These are phyloP conservation scores for Bondarzewia mesenterica DNA, from an alignment of 1,284 basidiomycete species.

Conservation along the genomic window DNA sequence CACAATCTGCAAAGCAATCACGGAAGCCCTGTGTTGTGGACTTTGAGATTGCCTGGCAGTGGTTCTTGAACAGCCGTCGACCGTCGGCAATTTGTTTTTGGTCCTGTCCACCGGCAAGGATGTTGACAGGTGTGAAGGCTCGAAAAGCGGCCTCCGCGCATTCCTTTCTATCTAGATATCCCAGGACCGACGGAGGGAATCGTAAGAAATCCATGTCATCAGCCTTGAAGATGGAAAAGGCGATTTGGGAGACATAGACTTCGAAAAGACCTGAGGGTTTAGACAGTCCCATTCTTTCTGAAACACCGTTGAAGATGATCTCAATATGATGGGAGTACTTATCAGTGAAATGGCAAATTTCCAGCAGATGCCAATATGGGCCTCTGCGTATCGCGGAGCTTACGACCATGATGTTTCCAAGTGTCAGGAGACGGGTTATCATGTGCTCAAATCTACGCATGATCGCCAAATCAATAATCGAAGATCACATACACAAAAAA, in stretches of 20 bases:
- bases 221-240: constrained; percentile 46
- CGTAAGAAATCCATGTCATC: constrained; percentile 48
- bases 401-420: constrained; percentile 81
- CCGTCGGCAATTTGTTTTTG: constrained; percentile 29
- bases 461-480: constrained; percentile 5
- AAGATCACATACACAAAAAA: constrained; percentile 7
- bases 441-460: constrained; percentile 62
- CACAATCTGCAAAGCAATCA: constrained; percentile 64
- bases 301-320: constrained; percentile 54
- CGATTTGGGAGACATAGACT: constrained; percentile 74
- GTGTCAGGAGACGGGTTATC: constrained; percentile 69
- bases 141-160: constrained; percentile 55
- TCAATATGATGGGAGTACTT: constrained; percentile 57
- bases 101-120: constrained; percentile 28
- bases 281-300: constrained; percentile 62
- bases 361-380: constrained; percentile 83
- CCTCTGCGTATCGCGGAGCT: constrained; percentile 78
- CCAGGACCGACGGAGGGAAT: constrained; percentile 65
- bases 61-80: constrained; percentile 43
- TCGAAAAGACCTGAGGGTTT: constrained; percentile 66
- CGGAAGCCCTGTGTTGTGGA: constrained; percentile 42
- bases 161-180: constrained; percentile 54
- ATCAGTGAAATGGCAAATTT: constrained; percentile 45
- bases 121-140: constrained; percentile 53
- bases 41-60: constrained; percentile 57